Evolutionary conservation across 495 filamentous ascomycete species (phyloP).

Genomic region (Aspergillus heteromorphus): DNA sequence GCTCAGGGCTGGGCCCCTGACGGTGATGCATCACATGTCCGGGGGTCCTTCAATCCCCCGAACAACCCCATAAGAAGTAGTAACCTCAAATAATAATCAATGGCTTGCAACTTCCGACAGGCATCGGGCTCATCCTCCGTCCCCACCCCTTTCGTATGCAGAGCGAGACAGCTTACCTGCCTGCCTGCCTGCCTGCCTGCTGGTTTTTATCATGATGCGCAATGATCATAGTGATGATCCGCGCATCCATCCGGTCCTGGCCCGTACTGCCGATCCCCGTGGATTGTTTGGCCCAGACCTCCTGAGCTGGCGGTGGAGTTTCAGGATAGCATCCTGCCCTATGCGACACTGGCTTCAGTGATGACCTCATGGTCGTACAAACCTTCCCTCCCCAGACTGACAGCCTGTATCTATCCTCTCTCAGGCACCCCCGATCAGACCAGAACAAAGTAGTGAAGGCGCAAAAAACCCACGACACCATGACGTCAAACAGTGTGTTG

Average conservation of each 20-base stretch:
- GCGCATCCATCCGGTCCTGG: not conserved
- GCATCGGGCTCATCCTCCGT: not conserved
- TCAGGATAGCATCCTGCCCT: not conserved
- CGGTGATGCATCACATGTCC: not conserved
- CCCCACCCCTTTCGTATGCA: not conserved
- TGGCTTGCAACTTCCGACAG: not conserved
- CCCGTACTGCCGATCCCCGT: not conserved
- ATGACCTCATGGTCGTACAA: not conserved
- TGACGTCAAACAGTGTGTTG: constrained; percentile 21
- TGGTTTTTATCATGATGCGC: not conserved
- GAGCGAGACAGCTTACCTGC: not conserved
- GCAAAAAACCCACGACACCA: constrained; percentile 16
- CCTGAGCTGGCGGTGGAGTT: not conserved
- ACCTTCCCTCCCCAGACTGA: not conserved
- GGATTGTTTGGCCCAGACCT: not conserved
- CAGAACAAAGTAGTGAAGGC: no score
- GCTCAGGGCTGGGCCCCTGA: not conserved
- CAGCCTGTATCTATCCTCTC: not conserved
- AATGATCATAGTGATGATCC: not conserved
- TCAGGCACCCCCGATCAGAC: not conserved
- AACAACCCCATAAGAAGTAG: no score
- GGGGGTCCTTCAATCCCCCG: not conserved
- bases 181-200: no score
- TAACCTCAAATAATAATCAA: no score
- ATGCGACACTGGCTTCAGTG: not conserved